Percentiles rank a stretch among this genome's conserved stretches.
Evolutionary conservation across 1,284 basidiomycete genomes (phyloP).

Genomic region (Malassezia japonica): DNA sequence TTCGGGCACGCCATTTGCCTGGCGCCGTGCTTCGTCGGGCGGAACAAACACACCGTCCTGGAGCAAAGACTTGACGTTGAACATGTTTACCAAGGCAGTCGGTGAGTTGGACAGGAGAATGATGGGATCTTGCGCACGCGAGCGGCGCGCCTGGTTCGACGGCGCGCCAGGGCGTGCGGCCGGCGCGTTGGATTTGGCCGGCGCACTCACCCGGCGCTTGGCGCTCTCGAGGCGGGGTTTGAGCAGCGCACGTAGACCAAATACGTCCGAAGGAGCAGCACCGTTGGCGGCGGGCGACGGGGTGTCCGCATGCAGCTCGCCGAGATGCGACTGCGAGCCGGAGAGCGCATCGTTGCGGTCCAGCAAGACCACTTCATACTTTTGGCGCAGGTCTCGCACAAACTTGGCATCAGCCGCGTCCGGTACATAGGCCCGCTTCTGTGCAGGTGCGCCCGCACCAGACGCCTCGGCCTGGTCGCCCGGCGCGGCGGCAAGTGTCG

Average conservation of each 20-base stretch:
- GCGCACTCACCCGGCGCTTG: conserved; percentile 17
- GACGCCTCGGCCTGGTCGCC: not conserved
- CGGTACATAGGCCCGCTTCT: conserved; percentile 37
- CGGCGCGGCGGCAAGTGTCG: not conserved
- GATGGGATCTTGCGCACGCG: conserved; percentile 59
- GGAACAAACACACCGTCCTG: conserved; percentile 69
- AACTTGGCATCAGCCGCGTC: conserved; percentile 38
- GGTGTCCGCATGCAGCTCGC: not conserved
- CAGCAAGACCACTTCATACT: conserved; percentile 33
- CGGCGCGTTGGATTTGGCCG: conserved; percentile 19
- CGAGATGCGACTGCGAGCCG: conserved; percentile 15
- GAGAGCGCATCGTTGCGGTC: conserved; percentile 32
- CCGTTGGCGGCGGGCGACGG: too few relatives aligned
- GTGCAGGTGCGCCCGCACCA: not conserved
- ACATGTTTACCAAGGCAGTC: conserved; percentile 89
- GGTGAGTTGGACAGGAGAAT: conserved; percentile 93
- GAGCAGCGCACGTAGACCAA: conserved; percentile 22
- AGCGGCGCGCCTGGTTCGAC: conserved; percentile 20
- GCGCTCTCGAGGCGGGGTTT: conserved; percentile 30
- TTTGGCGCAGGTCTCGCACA: conserved; percentile 32
- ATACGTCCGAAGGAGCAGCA: conserved; percentile 17
- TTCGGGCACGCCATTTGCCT: conserved; percentile 32
- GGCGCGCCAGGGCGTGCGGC: conserved; percentile 7
- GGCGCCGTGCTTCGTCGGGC: conserved; percentile 32
- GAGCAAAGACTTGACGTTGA: conserved; percentile 86